phyloP scores from a whole-genome alignment of 2,329 filamentous ascomycete genomes.

The Verticillium isaacii region DNA sequence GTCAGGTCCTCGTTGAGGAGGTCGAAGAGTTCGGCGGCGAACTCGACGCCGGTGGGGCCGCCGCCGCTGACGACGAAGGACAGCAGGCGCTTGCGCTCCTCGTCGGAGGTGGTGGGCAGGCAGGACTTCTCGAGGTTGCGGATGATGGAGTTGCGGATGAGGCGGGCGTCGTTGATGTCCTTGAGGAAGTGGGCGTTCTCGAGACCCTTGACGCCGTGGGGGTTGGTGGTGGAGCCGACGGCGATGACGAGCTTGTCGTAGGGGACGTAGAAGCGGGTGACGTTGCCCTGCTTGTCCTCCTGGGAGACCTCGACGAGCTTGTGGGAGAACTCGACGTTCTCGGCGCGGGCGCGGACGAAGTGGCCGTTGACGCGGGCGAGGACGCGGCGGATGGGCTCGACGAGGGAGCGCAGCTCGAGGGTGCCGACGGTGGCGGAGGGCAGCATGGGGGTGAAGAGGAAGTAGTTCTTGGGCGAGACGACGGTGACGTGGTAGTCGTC shows the following conservation, averaged over 20 bases:
- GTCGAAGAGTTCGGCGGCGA: slow-evolving; percentile 93
- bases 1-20: slow-evolving; percentile 92
- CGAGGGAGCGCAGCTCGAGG: slow-evolving; percentile 81
- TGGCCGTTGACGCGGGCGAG: slow-evolving; percentile 74
- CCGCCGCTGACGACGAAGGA: slow-evolving; percentile 97
- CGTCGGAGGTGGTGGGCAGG: slow-evolving; percentile 85
- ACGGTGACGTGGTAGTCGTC: slow-evolving; percentile 96
- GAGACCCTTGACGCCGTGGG: slow-evolving; percentile 91
- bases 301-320: slow-evolving; percentile 87
- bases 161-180: slow-evolving; percentile 85
- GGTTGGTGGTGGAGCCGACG: slow-evolving; percentile 88
- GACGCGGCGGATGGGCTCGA: slow-evolving; percentile 88
- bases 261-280: slow-evolving; percentile 82
- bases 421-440: slow-evolving; percentile 96
- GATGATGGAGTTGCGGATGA: slow-evolving; percentile 84
- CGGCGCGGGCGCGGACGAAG: slow-evolving; percentile 81
- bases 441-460: slow-evolving; percentile 96
- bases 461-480: slow-evolving; percentile 92
- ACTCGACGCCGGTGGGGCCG: slow-evolving; percentile 94
- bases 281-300: slow-evolving; percentile 63
- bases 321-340: slow-evolving; percentile 86
- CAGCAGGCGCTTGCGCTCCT: slow-evolving; percentile 79
- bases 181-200: slow-evolving; percentile 95
- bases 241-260: slow-evolving; percentile 96
- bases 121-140: slow-evolving; percentile 87